Base-by-base conservation (phyloP, 768 basidiomycete species). In the Amanita phalloides region DNA sequence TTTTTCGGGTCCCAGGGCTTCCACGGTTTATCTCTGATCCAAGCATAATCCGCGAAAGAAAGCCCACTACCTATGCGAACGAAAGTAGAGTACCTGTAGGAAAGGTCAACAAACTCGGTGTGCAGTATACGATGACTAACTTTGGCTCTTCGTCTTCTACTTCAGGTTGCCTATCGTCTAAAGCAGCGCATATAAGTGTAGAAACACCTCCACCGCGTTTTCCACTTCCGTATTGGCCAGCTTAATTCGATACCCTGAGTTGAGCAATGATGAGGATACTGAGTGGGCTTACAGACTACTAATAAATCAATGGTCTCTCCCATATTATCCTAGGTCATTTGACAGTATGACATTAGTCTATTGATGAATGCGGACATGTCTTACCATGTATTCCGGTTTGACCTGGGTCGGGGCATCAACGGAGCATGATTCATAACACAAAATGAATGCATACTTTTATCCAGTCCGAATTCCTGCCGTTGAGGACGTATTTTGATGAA, bases 251-350 rank as follows among this genome's bases (percentile, higher is more conserved):
- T n/a, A 3, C 45, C 30, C 20, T 45, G 6, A 45, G 26, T 37
- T 26, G 8, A 37, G 21, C 21, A 5, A 14, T 6, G n/a, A 3
- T 14, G 23, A 21, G 11, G 17, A 36, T 7, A 49, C 9, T 32
- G 13, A 8, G 20, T 14, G 23, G 28, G 60, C 82, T 56, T 61
- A 84, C 90, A 90, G 32, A 98, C 81, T 21, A 98, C 92, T 6
- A 98, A 68, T 1, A 95, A 80, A 58, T 97, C 95, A 3, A 94
- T 84, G 0, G 87, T 93, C 68, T 96, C 92, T 6, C 90, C 91
- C 77, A 94, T 80, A 54, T 90, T 86, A 57, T 94, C 91, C 88
- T 90, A 49, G 26, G 21, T 28, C 28, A 39, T 32, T 49, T 48
- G 35, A 47, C 48, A 28, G 9, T 48, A 11, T 33, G 20, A 49